These are phyloP conservation scores for Lachnellula occidentalis DNA, from an alignment of 2,329 filamentous ascomycete species.

Conservation along the genomic window DNA sequence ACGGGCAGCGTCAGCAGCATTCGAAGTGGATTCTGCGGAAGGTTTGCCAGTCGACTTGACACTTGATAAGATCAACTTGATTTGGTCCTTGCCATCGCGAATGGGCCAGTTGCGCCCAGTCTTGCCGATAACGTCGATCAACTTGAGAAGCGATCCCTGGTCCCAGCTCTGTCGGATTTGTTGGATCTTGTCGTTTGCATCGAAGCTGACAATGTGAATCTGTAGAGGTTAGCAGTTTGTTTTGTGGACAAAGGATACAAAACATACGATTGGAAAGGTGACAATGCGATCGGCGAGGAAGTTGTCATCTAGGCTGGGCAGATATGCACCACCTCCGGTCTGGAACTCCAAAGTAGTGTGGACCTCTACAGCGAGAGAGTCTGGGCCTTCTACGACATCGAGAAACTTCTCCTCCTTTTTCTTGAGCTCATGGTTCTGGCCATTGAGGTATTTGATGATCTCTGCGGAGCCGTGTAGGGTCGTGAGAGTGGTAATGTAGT, in stretches of 20 bases:
- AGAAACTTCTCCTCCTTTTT: constrained; percentile 79
- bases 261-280: constrained; percentile 72
- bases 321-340: constrained; percentile 75
- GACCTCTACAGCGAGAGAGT: constrained; percentile 68
- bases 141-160: constrained; percentile 85
- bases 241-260: neutral
- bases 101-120: constrained; percentile 94
- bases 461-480: constrained; percentile 64
- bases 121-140: constrained; percentile 88
- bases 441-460: constrained; percentile 76
- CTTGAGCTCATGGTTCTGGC: constrained; percentile 67
- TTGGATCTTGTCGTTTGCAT: constrained; percentile 68
- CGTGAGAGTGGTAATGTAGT: constrained; percentile 88
- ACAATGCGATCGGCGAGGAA: constrained; percentile 80
- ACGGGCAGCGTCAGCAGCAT: constrained; percentile 35
- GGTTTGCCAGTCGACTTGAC: constrained; percentile 44
- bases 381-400: constrained; percentile 63
- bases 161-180: constrained; percentile 94
- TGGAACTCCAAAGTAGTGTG: constrained; percentile 80
- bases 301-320: constrained; percentile 89
- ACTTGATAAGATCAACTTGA: constrained; percentile 64
- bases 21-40: constrained; percentile 28
- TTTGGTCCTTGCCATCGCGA: constrained; percentile 77
- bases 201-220: constrained; percentile 86
- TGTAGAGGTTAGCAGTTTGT: constrained; percentile 34